Conservation (phyloP, 2,329 filamentous ascomycete species). For the Alternaria triticina region DNA sequence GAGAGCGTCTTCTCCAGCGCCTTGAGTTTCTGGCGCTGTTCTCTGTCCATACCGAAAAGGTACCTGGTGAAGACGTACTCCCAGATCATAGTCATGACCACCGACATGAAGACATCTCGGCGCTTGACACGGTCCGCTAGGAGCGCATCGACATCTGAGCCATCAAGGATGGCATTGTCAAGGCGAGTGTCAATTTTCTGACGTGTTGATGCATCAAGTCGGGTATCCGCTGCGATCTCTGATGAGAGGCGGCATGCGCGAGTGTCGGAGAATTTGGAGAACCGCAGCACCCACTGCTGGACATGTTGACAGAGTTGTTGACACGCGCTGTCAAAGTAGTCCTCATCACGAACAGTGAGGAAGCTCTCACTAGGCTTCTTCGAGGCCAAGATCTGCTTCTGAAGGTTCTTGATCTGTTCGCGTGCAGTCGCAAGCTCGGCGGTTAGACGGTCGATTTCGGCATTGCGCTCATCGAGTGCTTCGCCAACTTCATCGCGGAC, state of each 20-base stretch:
- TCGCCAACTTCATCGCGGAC: constrained; percentile 67
- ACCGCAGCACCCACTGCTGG: constrained; percentile 96
- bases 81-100: constrained; percentile 99
- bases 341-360: constrained; percentile 82
- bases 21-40: constrained; percentile 97
- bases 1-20: constrained; percentile 87
- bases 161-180: constrained; percentile 93
- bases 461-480: constrained; percentile 79
- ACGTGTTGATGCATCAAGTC: constrained; percentile 41
- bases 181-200: constrained; percentile 93
- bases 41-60: constrained; percentile 97
- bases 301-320: constrained; percentile 95
- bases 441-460: constrained; percentile 79
- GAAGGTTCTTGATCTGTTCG: constrained; percentile 65
- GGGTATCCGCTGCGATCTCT: constrained; percentile 73
- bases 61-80: constrained; percentile 98
- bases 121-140: constrained; percentile 86
- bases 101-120: constrained; percentile 96
- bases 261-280: constrained; percentile 97
- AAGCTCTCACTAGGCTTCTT: constrained; percentile 70
- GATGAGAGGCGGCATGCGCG: constrained; percentile 81
- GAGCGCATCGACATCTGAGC: constrained; percentile 88
- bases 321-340: constrained; percentile 93
- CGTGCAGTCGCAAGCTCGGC: constrained; percentile 76
- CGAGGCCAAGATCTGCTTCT: constrained; percentile 65